Conservation (phyloP, 73 alveolate species). For the Tetrahymena elliotti region DNA sequence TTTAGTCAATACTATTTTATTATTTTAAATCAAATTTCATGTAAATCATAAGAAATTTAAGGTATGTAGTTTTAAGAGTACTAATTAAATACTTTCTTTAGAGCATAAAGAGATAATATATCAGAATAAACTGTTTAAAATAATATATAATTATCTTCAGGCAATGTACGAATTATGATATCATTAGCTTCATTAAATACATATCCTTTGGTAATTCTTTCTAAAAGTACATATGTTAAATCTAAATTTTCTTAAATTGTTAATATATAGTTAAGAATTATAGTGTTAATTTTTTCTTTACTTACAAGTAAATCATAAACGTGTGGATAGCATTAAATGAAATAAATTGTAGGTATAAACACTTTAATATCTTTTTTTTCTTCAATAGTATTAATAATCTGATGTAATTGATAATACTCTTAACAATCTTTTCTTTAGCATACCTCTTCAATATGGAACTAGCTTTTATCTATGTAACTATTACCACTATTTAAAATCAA, state of each 20-base stretch:
- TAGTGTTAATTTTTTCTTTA: not conserved
- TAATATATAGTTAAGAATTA: not conserved
- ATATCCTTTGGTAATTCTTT: not conserved
- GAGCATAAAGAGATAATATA: not conserved
- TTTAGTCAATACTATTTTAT: too few relatives aligned
- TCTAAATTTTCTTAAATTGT: not conserved
- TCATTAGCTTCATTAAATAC: not conserved
- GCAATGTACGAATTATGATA: too few relatives aligned
- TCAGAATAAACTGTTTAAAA: not conserved
- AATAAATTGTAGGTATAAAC: not conserved
- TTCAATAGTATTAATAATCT: too few relatives aligned
- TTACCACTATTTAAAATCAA: not conserved
- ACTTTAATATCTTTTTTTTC: not conserved
- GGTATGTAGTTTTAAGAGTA: not conserved
- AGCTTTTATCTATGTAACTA: too few relatives aligned
- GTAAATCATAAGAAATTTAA: not conserved
- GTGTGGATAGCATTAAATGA: not conserved
- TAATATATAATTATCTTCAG: too few relatives aligned
- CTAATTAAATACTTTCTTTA: not conserved
- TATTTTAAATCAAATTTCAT: too few relatives aligned
- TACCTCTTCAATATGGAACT: not conserved
- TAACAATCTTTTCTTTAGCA: not conserved
- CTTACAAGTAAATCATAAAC: not conserved
- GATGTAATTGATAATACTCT: not conserved
- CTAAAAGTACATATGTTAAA: not conserved